Conservation (phyloP, 2,329 filamentous ascomycete genomes). For the Hymenoscyphus occultus region DNA sequence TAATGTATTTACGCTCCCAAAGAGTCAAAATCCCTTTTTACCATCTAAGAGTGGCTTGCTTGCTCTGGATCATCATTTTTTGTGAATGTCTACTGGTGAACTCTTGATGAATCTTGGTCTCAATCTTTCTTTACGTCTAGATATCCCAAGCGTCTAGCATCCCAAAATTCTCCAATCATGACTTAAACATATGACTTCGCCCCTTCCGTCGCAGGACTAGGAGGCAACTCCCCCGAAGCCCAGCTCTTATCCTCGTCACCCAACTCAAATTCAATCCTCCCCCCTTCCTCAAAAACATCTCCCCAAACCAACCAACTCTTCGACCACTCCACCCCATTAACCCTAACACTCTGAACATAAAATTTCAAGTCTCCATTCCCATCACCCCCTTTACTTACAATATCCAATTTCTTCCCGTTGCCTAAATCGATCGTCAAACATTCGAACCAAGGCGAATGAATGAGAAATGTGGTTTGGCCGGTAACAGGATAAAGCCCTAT, state of each 20-base stretch:
- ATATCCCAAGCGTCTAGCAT: neutral
- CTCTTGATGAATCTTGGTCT: neutral
- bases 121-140: too few relatives aligned
- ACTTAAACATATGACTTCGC: neutral
- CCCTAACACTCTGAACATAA: conserved; percentile 63
- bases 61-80: too few relatives aligned
- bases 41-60: neutral
- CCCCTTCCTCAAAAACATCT: conserved; percentile 63
- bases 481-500: conserved; percentile 66
- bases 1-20: neutral
- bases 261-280: conserved; percentile 62
- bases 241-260: conserved; percentile 52
- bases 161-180: neutral
- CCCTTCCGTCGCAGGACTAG: conserved; percentile 50
- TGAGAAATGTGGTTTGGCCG: conserved; percentile 64
- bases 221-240: conserved; percentile 58
- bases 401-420: conserved; percentile 49
- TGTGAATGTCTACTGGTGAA: neutral
- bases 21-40: neutral
- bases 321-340: conserved; percentile 62
- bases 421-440: conserved; percentile 59
- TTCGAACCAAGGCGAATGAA: conserved; percentile 61
- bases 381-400: conserved; percentile 52
- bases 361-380: conserved; percentile 45
- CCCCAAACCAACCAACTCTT: conserved; percentile 65